Conservation (phyloP, 768 basidiomycete genomes). For the Amanita brunnescens region DNA sequence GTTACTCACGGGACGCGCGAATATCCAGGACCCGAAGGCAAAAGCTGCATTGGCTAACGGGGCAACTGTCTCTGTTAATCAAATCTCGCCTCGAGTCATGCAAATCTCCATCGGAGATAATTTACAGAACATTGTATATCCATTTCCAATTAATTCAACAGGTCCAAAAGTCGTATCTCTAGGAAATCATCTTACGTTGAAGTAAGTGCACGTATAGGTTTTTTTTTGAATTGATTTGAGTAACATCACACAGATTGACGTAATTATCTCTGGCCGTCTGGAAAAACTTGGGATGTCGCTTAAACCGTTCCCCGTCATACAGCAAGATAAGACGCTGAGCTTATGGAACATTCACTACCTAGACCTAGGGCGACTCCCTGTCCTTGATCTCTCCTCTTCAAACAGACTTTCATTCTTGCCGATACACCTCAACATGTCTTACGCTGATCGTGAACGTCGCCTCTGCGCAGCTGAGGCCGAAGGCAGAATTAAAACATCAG, state of each 20-base stretch:
- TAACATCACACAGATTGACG: constrained; percentile 15
- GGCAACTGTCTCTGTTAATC: constrained; percentile 15
- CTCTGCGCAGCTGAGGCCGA: neutral
- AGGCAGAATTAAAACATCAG: neutral
- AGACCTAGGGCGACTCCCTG: constrained; percentile 20
- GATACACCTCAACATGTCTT: constrained; percentile 2
- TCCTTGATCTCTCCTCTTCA: constrained; percentile 10
- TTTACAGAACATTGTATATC: constrained; percentile 25
- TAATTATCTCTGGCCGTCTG: constrained; percentile 13
- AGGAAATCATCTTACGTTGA: constrained; percentile 47
- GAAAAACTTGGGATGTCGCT: constrained; percentile 13
- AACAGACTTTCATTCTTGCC: constrained; percentile 10
- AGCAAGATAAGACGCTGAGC: constrained; percentile 3
- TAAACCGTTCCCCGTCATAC: constrained; percentile 23
- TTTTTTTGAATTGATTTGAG: constrained; percentile 12
- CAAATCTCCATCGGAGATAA: constrained; percentile 19
- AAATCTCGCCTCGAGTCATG: constrained; percentile 25
- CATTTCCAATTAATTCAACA: constrained; percentile 33
- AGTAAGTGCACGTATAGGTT: constrained; percentile 21
- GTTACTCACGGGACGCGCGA: constrained; percentile 14
- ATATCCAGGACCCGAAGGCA: constrained; percentile 15
- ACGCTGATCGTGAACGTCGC: constrained; percentile 12
- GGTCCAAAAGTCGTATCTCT: constrained; percentile 36
- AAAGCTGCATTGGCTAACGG: constrained; percentile 14
- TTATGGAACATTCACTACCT: constrained; percentile 26